A percentile compares a stretch with the other conserved stretches of the same genome.
Conservation (phyloP, 495 filamentous ascomycete genomes). For the Cairneyella variabilis region DNA sequence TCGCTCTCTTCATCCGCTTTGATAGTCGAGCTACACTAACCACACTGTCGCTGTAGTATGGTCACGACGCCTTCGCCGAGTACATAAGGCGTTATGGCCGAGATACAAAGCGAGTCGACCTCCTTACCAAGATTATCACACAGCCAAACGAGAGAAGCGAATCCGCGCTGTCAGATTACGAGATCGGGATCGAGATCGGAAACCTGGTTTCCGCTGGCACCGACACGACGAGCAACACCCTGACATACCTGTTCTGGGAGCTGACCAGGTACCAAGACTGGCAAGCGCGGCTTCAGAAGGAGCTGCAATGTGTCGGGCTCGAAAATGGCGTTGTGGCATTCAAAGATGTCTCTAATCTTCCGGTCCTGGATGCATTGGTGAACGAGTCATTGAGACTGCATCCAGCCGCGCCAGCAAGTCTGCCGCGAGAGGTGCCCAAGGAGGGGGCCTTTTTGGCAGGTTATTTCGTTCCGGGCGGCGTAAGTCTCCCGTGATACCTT, state of each 20-base stretch:
- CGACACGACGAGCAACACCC: constrained; percentile 25
- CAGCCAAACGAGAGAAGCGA: no score
- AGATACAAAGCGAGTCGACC: not conserved
- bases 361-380: not conserved
- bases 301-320: constrained; percentile 9
- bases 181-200: constrained; percentile 23
- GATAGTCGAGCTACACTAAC: not conserved
- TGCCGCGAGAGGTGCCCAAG: not conserved
- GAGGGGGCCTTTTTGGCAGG: not conserved
- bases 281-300: constrained; percentile 19
- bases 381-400: not conserved
- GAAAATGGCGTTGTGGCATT: not conserved
- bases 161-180: constrained; percentile 20
- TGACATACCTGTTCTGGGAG: constrained; percentile 24
- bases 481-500: not conserved
- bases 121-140: not conserved
- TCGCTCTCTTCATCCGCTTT: no score
- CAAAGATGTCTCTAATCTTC: not conserved
- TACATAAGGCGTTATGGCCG: not conserved
- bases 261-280: constrained; percentile 20
- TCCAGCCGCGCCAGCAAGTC: not conserved
- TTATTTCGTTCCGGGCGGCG: not conserved
- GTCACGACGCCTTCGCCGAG: not conserved
- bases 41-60: not conserved
- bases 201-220: constrained; percentile 25